These are phyloP conservation scores for Nannochloris sp. DNA, from an alignment of 139 green algal species.

Conservation along the genomic window DNA sequence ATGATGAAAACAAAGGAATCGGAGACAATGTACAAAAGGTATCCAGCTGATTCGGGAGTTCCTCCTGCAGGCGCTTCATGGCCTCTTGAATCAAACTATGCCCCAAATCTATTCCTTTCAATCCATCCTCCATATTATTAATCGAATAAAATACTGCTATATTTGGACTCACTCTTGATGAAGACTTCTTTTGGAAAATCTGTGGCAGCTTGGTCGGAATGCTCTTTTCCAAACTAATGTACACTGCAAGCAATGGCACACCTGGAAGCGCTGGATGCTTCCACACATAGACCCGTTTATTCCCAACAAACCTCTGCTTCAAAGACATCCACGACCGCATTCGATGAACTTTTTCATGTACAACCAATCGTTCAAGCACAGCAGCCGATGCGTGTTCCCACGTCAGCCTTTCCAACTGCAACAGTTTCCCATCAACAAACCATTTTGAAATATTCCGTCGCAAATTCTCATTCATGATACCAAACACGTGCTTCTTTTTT, in stretches of 20 bases:
- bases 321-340: not conserved
- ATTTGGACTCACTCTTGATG: not conserved
- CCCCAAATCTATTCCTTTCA: conserved; percentile 70
- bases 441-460: conserved; percentile 44
- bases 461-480: conserved; percentile 12
- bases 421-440: conserved; percentile 59
- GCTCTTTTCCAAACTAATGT: conserved; percentile 43
- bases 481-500: not conserved
- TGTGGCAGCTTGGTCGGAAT: not conserved
- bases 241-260: conserved; percentile 67
- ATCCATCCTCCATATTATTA: conserved; percentile 46
- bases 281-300: not conserved
- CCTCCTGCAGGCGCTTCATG: conserved; percentile 29
- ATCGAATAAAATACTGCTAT: conserved; percentile 76
- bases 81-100: conserved; percentile 70
- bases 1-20: conserved; percentile 55
- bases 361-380: conserved; percentile 51
- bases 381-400: conserved; percentile 47
- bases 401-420: conserved; percentile 56
- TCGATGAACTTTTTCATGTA: conserved; percentile 11
- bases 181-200: not conserved
- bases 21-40: conserved; percentile 66
- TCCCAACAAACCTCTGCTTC: not conserved
- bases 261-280: not conserved
- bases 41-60: conserved; percentile 37